phyloP scores from a whole-genome alignment of 371 early-diverging fungal species.

The Rhizopus arrhizus region DNA sequence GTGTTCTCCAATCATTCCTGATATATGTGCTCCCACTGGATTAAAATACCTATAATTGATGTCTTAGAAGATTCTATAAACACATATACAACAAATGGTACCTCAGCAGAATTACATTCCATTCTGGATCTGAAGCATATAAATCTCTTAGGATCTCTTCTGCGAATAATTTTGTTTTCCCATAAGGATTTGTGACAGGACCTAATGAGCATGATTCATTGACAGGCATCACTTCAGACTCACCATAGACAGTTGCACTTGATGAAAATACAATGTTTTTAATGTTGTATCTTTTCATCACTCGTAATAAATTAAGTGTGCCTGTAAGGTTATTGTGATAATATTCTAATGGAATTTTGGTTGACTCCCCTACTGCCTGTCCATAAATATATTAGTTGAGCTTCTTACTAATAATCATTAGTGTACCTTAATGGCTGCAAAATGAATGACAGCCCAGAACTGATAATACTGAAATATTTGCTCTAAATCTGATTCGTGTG shows the following conservation, averaged over 20 bases:
- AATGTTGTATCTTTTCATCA: conserved; percentile 67
- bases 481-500: conserved; percentile 50
- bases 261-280: conserved; percentile 84
- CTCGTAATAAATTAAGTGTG: conserved; percentile 71
- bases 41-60: conserved; percentile 74
- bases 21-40: conserved; percentile 87
- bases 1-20: conserved; percentile 57
- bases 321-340: conserved; percentile 80
- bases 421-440: conserved; percentile 81
- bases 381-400: neutral
- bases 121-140: conserved; percentile 57
- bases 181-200: conserved; percentile 83
- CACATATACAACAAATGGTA: conserved; percentile 2
- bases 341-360: neutral
- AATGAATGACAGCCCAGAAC: conserved; percentile 85
- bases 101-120: conserved; percentile 73
- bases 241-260: conserved; percentile 84
- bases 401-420: neutral
- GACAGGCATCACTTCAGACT: conserved; percentile 59
- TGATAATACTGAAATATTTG: conserved; percentile 65
- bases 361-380: conserved; percentile 66
- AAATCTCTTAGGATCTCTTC: conserved; percentile 80
- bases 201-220: conserved; percentile 65
- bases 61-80: neutral
- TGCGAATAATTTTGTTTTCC: conserved; percentile 81